These are phyloP conservation scores for Trichophyton simii DNA, from an alignment of 2,329 filamentous ascomycete genomes.

Conservation along the genomic window DNA sequence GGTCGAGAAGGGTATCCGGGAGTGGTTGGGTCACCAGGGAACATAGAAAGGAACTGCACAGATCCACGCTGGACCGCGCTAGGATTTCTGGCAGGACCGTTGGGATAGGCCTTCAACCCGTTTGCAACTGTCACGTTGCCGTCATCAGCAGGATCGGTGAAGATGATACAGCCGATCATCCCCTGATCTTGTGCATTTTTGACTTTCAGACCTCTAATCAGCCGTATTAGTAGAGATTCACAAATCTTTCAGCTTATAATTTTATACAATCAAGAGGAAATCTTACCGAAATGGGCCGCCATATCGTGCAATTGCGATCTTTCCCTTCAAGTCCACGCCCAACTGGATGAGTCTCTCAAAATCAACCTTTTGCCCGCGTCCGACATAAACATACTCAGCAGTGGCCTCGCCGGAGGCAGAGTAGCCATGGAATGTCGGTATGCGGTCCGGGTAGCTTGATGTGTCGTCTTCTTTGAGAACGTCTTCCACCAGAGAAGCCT, in stretches of 20 bases:
- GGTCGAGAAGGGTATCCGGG: slow-evolving; percentile 23
- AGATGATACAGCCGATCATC: slow-evolving; percentile 36
- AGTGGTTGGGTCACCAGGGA: slow-evolving; percentile 20
- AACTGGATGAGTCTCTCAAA: slow-evolving; percentile 32
- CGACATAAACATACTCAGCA: slow-evolving; percentile 38
- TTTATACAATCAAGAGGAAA: neutral
- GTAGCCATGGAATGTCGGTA: slow-evolving; percentile 38
- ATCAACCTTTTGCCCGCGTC: slow-evolving; percentile 31
- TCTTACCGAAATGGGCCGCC: slow-evolving; percentile 28
- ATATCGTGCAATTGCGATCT: slow-evolving; percentile 38
- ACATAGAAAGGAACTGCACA: slow-evolving; percentile 25
- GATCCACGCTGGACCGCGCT: slow-evolving; percentile 35
- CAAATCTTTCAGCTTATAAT: neutral
- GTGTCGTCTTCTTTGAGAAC: slow-evolving; percentile 16
- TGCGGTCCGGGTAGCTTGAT: slow-evolving; percentile 22
- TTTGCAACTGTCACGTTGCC: slow-evolving; percentile 37
- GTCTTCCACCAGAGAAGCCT: slow-evolving; percentile 16
- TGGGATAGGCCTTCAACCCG: slow-evolving; percentile 32
- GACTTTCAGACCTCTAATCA: slow-evolving; percentile 33
- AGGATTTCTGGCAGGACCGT: slow-evolving; percentile 36
- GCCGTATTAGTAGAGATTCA: neutral
- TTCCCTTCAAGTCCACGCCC: slow-evolving; percentile 35
- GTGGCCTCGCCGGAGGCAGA: slow-evolving; percentile 35
- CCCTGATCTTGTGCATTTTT: slow-evolving; percentile 36
- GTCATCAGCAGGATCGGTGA: slow-evolving; percentile 36